Conservation (phyloP, 2,329 filamentous ascomycete genomes). For the Monascus ruber region DNA sequence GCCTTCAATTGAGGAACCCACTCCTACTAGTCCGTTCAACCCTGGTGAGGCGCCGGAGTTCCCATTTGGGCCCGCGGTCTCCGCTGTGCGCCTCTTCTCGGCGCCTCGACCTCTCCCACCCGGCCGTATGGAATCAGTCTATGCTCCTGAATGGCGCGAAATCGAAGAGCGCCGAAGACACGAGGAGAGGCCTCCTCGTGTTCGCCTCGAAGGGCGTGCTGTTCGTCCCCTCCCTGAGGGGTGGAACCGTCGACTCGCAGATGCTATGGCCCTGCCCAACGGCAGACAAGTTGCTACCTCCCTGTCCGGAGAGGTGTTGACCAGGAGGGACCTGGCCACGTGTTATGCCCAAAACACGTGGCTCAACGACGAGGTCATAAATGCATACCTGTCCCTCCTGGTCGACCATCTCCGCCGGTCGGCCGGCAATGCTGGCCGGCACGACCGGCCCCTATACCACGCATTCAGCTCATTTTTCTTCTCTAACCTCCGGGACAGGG, state of each 20-base stretch:
- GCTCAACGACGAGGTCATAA: constrained; percentile 38
- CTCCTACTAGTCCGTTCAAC: background rate
- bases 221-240: constrained; percentile 23
- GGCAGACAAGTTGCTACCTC: constrained; percentile 19
- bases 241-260: constrained; percentile 25
- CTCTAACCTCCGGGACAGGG: constrained; percentile 29
- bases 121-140: constrained; percentile 19
- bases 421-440: constrained; percentile 21
- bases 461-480: constrained; percentile 37
- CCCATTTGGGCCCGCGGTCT: constrained; percentile 16
- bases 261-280: constrained; percentile 16
- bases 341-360: constrained; percentile 26
- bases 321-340: constrained; percentile 23
- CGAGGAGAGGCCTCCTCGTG: constrained; percentile 10
- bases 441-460: constrained; percentile 28
- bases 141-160: constrained; percentile 15
- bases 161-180: constrained; percentile 11
- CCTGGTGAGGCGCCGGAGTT: constrained; percentile 3
- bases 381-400: constrained; percentile 33
- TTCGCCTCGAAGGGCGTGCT: constrained; percentile 16
- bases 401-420: constrained; percentile 25
- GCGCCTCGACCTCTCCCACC: constrained; percentile 13
- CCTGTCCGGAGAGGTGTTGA: constrained; percentile 25
- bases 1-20: background rate
- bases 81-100: constrained; percentile 18